Base-by-base conservation (phyloP, 768 basidiomycete species). In the Chalciporus chontae region DNA sequence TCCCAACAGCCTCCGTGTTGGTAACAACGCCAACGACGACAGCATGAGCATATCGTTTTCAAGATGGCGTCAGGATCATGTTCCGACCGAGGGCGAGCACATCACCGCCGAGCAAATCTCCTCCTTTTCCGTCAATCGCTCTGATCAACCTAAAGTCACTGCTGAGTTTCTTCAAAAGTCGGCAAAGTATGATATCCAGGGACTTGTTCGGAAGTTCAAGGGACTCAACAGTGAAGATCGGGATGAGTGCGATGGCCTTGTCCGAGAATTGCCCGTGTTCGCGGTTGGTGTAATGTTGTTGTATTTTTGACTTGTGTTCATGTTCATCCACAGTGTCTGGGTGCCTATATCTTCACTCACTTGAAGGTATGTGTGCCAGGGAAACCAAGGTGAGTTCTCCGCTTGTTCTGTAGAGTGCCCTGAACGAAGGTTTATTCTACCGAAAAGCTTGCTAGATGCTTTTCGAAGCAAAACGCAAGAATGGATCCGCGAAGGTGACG, bases 311-410 rank as follows among this genome's bases (percentile, higher is more conserved):
- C 17, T 17, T 24, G 45, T 51, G 8, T 29, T 54, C 26, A 52
- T 27, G 37, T 2, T 14, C 2, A 34, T 27, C 31, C 21, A 67
- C 29, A 31, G 64, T 56, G 56, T 26, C 24, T 65, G 31, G 47
- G 55, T 19, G 61, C 61, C 8, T 58, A 50, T 45, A 39, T 66
- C 15, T 66, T 66, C 8, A 52, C 53, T 37, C 65, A 68, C 41
- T 40, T 66, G 52, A 63, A 49, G 11, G 21, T 66, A 23, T 68
- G 66, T 27, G 47, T 38, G 9, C 23, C 40, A 4, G 57, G 55
- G 15, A 42, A 65, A 34, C 48, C 47, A 34, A 21, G 42, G 64
- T 65, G 40, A 15, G 34, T 29, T 27, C 4, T n/a, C 4, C n/a
- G 10, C 11, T 1, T 9, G n/a, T 36, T 24, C 17, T 24, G 8